Percentiles rank a stretch among this genome's conserved stretches.
Conservation (phyloP, 176 grass and related monocot genomes). For the Oropetium thomaeum region DNA sequence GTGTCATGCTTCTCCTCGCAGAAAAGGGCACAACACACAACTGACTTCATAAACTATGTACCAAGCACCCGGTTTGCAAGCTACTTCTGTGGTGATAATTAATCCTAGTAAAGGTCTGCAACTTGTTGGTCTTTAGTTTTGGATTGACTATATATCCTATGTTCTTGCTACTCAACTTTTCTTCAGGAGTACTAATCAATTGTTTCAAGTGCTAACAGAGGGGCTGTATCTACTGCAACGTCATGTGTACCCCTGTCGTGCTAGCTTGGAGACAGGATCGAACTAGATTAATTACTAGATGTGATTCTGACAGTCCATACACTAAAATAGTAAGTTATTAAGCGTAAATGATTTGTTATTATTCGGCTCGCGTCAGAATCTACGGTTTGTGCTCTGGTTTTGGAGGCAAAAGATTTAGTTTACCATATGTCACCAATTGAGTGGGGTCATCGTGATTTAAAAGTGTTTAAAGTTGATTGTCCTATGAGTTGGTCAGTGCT, state of each 20-base stretch:
- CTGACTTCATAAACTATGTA: not conserved
- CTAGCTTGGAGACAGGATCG: not conserved
- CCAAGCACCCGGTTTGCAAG: constrained; percentile 25
- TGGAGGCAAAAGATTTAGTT: not conserved
- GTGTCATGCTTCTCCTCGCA: not conserved
- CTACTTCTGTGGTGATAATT: not conserved
- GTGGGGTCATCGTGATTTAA: not conserved
- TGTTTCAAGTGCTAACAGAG: not conserved
- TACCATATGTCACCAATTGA: not conserved
- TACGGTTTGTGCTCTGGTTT: not conserved
- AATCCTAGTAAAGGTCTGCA: not conserved
- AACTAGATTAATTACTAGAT: not conserved
- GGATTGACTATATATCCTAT: not conserved
- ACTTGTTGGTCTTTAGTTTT: not conserved
- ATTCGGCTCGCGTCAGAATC: not conserved
- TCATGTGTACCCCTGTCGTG: not conserved
- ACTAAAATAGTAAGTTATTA: not conserved
- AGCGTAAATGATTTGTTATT: not conserved
- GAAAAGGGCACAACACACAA: constrained; percentile 10
- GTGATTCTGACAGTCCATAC: not conserved
- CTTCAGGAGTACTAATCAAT: not conserved
- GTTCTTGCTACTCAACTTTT: not conserved
- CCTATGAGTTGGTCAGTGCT: not conserved
- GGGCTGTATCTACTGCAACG: not conserved
- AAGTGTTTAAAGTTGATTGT: not conserved